Evolutionary conservation across 495 filamentous ascomycete genomes (phyloP).

Genomic region (Astrothelium macrocarpum): DNA sequence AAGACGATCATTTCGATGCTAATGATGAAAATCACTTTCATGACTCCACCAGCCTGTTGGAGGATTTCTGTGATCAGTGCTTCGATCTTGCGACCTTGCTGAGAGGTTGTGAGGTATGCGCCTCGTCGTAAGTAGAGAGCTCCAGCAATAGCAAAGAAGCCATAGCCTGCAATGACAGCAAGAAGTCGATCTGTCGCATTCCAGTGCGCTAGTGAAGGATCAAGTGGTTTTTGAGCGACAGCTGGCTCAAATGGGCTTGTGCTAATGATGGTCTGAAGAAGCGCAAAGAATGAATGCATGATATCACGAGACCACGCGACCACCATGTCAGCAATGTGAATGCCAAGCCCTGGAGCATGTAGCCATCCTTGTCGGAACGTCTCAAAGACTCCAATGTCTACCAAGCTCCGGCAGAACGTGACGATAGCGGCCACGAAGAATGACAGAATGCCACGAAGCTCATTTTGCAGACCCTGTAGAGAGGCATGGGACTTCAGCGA

Average conservation of each 20-base stretch:
- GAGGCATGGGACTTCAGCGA: slow-evolving; percentile 24
- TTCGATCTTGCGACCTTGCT: slow-evolving; percentile 62
- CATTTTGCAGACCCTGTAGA: slow-evolving; percentile 23
- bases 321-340: background rate
- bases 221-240: slow-evolving; percentile 25
- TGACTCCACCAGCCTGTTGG: slow-evolving; percentile 86
- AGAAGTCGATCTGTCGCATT: slow-evolving; percentile 62
- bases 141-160: slow-evolving; percentile 61
- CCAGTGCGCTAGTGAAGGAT: slow-evolving; percentile 66
- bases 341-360: background rate
- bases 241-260: background rate
- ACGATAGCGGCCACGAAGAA: background rate
- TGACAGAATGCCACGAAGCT: background rate
- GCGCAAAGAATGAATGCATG: background rate
- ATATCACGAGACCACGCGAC: background rate
- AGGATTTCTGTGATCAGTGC: slow-evolving; percentile 71
- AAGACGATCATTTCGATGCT: slow-evolving; percentile 99
- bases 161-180: slow-evolving; percentile 74
- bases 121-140: slow-evolving; percentile 67
- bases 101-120: slow-evolving; percentile 52
- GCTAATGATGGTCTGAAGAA: background rate
- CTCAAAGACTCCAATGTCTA: background rate
- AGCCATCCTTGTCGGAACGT: slow-evolving; percentile 1
- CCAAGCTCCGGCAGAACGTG: background rate
- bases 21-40: slow-evolving; percentile 98